A percentile compares a stretch with the other conserved stretches of the same genome.
Conservation (phyloP, 768 basidiomycete species). For the Lentinula lateritia region DNA sequence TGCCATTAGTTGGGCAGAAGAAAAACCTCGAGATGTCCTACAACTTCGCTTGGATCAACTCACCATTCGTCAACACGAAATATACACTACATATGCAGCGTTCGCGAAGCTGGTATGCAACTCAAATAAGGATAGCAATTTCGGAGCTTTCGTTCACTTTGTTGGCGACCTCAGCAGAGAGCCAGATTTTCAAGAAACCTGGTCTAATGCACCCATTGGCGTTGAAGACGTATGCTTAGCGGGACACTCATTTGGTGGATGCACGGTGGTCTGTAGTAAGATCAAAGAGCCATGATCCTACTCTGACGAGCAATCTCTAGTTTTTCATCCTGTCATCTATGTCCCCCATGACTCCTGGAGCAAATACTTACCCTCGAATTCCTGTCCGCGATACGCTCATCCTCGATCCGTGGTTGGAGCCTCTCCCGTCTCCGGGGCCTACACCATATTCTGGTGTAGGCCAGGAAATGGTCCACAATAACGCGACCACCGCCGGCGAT, state of each 20-base stretch:
- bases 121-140: conserved; percentile 12
- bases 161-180: background rate
- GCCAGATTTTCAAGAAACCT: background rate
- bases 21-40: conserved; percentile 22
- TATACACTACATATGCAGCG: conserved; percentile 56
- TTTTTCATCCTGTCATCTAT: conserved; percentile 50
- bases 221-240: conserved; percentile 32
- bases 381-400: conserved; percentile 55
- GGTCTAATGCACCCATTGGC: conserved; percentile 20
- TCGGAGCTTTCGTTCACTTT: background rate
- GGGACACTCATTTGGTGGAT: conserved; percentile 45
- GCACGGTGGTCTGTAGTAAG: conserved; percentile 31
- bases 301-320: conserved; percentile 26
- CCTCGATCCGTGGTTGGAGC: conserved; percentile 85
- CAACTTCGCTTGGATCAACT: conserved; percentile 66
- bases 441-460: conserved; percentile 17
- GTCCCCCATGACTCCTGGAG: conserved; percentile 25
- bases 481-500: conserved; percentile 9
- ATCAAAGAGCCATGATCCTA: background rate
- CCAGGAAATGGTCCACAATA: background rate
- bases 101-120: conserved; percentile 48
- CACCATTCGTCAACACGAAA: conserved; percentile 60
- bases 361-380: conserved; percentile 29
- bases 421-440: conserved; percentile 57
- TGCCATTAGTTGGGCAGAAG: conserved; percentile 20